Conservation (phyloP, 202 grass and related monocot species). For the Musa balbisiana region DNA sequence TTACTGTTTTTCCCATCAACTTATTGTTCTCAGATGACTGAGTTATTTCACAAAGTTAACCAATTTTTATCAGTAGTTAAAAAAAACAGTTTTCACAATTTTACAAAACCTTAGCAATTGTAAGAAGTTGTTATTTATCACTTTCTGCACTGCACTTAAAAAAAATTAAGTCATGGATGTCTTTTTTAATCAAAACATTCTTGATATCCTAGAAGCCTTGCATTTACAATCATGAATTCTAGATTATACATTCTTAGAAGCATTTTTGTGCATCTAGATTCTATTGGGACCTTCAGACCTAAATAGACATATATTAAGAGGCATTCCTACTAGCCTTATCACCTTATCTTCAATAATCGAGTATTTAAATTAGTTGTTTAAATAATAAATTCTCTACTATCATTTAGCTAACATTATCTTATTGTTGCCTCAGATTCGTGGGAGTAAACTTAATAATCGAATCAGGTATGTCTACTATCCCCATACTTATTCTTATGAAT, state of each 20-base stretch:
- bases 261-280: no score
- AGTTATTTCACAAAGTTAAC: not conserved
- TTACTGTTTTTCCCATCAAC: no score
- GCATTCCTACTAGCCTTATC: not conserved
- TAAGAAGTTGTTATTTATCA: not conserved
- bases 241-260: no score
- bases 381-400: not conserved
- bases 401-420: not conserved
- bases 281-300: no score
- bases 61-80: not conserved
- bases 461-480: constrained; percentile 37
- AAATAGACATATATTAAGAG: no score
- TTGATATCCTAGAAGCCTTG: no score
- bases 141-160: not conserved
- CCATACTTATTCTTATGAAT: not conserved
- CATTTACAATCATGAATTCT: no score
- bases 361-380: not conserved
- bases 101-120: not conserved
- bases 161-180: no score
- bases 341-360: not conserved
- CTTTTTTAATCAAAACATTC: no score
- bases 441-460: constrained; percentile 53
- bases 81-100: not conserved
- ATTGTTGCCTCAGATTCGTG: constrained; percentile 41
- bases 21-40: not conserved